Evolutionary conservation across 169 alveolate species (phyloP), one percentile per base, ranked within the genome.

Genomic region (Plasmodium cynomolgi): DNA sequence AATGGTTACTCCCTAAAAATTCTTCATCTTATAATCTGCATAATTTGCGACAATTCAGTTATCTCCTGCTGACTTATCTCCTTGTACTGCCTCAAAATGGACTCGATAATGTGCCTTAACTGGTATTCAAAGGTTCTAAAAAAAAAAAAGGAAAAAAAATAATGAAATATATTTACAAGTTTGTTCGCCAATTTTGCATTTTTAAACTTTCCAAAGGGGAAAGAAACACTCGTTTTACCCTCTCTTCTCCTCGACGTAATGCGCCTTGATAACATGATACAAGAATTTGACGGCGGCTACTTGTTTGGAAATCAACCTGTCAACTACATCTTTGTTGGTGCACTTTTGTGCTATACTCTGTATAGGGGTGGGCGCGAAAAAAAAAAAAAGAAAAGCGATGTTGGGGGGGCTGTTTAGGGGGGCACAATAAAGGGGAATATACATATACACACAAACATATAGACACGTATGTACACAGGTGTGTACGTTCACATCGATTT

Each of bases 331-430:
- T 58, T 62, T 81, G 56, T 11, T 47, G 47, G 54, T 90, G 74
- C 94, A 90, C 41, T 58, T 79, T 79, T 90, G 91, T 90, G 82
- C 82, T 71, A 90, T 68, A 90, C 90, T 90, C 94, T 90, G 58
- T 17, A 90, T 29, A 6, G 44, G 54, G 34, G 39, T 26, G 82
- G 7, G 81, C 41, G 11, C 6, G 33, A 23, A 82, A 23, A 31
- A 50, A 33, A 34, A 8, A 71, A 68, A 83, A 84, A 84, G 26
- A 83, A 54, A 83, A 58, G 23, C 8, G 44, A 39, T 62, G 26
- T 84, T 41, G 9, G 44, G 44, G 29, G 23, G 31, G 31, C 6
- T 84, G 44, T 34, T 20, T 62, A 68, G 72, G 29, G 29, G 20
- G 31, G 26, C 41, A 81, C 5, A 81, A 26, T n/a, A 26, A 68